Evolutionary conservation across 345 rosid species (phyloP).

Genomic region (Eucalyptus sp.): DNA sequence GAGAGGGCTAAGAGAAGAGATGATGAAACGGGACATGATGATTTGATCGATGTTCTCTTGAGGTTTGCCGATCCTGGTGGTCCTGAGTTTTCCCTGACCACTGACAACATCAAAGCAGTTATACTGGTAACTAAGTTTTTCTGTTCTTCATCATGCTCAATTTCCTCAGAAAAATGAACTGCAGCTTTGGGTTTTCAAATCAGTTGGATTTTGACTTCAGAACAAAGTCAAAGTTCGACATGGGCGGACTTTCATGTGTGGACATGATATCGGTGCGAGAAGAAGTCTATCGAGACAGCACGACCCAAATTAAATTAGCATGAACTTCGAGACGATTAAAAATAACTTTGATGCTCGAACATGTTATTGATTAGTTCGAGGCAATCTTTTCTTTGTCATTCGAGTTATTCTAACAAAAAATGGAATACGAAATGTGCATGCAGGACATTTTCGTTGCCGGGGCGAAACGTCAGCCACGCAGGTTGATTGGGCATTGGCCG

Average conservation of each 20-base stretch:
- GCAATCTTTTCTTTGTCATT: background rate
- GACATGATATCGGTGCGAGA: background rate
- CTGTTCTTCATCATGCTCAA: background rate
- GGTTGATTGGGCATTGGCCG: slow-evolving; percentile 17
- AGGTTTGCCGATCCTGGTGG: background rate
- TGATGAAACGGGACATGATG: background rate
- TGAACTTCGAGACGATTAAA: background rate
- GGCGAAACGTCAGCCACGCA: slow-evolving; percentile 12
- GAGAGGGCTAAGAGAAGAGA: background rate
- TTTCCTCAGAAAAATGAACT: background rate
- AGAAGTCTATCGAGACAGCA: background rate
- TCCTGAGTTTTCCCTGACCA: background rate
- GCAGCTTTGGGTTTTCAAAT: background rate
- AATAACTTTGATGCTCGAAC: background rate
- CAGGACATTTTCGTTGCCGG: slow-evolving; percentile 17
- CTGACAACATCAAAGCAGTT: slow-evolving; percentile 12
- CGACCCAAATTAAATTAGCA: background rate
- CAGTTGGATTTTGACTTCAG: background rate
- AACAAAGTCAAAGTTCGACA: too few relatives aligned
- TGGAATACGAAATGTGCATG: background rate
- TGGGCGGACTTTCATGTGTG: background rate
- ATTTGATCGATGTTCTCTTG: slow-evolving; percentile 10
- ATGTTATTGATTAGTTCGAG: background rate
- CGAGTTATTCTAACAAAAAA: background rate
- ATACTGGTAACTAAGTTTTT: background rate